Evolutionary conservation across 1,139 yeast genomes (phyloP).

Genomic region (Lodderomyces metapsilosis): DNA sequence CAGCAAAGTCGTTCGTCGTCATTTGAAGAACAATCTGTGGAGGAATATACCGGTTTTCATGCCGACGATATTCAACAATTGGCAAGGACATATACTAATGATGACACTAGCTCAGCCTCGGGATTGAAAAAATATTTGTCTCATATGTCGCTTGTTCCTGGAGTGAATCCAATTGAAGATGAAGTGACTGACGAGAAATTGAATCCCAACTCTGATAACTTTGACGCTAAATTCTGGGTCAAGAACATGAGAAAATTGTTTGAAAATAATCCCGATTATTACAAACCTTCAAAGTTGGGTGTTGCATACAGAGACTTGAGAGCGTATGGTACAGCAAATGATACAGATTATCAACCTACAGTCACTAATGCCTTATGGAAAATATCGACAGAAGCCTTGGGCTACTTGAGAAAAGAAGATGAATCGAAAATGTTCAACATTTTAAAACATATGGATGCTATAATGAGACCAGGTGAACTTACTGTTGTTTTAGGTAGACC

Average conservation of each 20-base stretch:
- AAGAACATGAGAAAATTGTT: slow-evolving; percentile 59
- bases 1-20: neutral
- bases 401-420: slow-evolving; percentile 41
- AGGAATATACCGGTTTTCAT: slow-evolving; percentile 10
- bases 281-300: slow-evolving; percentile 65
- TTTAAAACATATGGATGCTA: slow-evolving; percentile 31
- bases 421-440: slow-evolving; percentile 24
- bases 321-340: slow-evolving; percentile 75
- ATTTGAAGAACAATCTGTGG: slow-evolving; percentile 3
- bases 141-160: slow-evolving; percentile 56
- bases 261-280: slow-evolving; percentile 61
- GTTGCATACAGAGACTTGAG: slow-evolving; percentile 65
- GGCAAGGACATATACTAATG: slow-evolving; percentile 28
- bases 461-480: slow-evolving; percentile 61
- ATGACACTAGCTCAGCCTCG: slow-evolving; percentile 17
- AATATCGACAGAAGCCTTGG: slow-evolving; percentile 15
- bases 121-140: slow-evolving; percentile 33
- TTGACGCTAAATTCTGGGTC: slow-evolving; percentile 58
- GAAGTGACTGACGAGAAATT: slow-evolving; percentile 11
- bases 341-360: slow-evolving; percentile 76
- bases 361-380: slow-evolving; percentile 51
- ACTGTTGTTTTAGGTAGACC: slow-evolving; percentile 55
- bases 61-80: slow-evolving; percentile 22
- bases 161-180: slow-evolving; percentile 35
- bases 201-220: slow-evolving; percentile 15